Base-by-base conservation (phyloP, 2,329 filamentous ascomycete genomes). In the Chaetothyriales sp. region DNA sequence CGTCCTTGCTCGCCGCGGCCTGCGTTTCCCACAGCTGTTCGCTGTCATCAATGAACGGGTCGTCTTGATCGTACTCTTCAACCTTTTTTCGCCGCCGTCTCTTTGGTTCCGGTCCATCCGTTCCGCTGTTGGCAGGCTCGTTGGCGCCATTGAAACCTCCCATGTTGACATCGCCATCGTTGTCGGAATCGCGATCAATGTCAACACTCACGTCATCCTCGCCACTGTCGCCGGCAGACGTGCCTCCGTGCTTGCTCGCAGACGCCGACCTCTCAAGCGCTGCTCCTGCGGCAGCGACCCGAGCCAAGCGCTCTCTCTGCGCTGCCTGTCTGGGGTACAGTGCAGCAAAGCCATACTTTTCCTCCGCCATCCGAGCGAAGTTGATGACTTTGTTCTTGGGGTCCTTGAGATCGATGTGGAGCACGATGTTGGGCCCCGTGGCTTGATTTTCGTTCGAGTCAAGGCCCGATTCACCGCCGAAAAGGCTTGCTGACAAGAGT, bases 11-110 rank as follows among this genome's bases (percentile, higher is more conserved):
- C 46, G 92, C 89, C 4, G 90, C 89, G 5, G 90, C 90, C 65
- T 94, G 86, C 63, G 94, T 88, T 68, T 97, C 88, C 90, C 90
- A 97, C 0, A 94, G 76, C 64, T 95, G 69, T 66, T 98, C 92
- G 1, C 89, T 94, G 65, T 98, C 92, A 63, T 98, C 92, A 51
- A 83, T 81, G 62, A 83, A 83, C 45, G 81, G 79, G 58, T 83
- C 80, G 50, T 82, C 78, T 53, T 80, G 79, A 62, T 83, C 78
- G 61, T 83, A 83, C 54, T 82, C 78, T 60, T 83, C 80, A 43
- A 77, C 73, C 69, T 81, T 82, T 66, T 85, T 83, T 63, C 84
- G 84, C 51, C 87, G 80, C 69, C 88, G 88, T 73, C 88, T 89
- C 67, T 86, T 85, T 0, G 80, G 79, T 59, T 82, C 83, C 45